phyloP scores from a whole-genome alignment of 2,329 filamentous ascomycete genomes.

The Penicillium fuscoglaucum region DNA sequence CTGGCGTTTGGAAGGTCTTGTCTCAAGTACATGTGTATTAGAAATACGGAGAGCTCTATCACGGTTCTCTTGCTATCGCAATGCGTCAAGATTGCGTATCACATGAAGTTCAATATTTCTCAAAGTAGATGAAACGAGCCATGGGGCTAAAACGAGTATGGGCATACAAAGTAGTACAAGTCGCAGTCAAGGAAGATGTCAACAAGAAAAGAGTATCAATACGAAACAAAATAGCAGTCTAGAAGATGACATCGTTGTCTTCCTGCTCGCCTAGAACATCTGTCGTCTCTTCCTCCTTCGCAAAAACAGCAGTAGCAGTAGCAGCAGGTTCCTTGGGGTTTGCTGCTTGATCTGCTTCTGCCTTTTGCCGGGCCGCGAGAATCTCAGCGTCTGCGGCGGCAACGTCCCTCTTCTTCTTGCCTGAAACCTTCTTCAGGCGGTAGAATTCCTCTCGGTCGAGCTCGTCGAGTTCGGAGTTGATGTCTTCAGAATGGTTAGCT shows the following conservation, averaged over 20 bases:
- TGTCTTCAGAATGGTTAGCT: slow-evolving; percentile 57
- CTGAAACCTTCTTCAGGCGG: slow-evolving; percentile 88
- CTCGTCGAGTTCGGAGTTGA: slow-evolving; percentile 97
- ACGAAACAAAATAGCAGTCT: slow-evolving; percentile 26
- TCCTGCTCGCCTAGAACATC: slow-evolving; percentile 75
- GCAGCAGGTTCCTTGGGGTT: slow-evolving; percentile 38
- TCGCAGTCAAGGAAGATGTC: slow-evolving; percentile 5
- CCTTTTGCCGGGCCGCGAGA: slow-evolving; percentile 52
- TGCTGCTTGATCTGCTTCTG: slow-evolving; percentile 57
- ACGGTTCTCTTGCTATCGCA: background rate
- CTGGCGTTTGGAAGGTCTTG: slow-evolving; percentile 34
- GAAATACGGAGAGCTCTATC: slow-evolving; percentile 17
- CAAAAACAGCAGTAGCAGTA: slow-evolving; percentile 40
- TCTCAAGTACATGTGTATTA: slow-evolving; percentile 16
- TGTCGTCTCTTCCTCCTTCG: slow-evolving; percentile 47
- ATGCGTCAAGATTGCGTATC: slow-evolving; percentile 6
- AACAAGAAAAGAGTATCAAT: slow-evolving; percentile 20
- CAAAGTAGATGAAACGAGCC: slow-evolving; percentile 7
- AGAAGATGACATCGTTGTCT: slow-evolving; percentile 87
- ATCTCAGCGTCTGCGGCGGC: slow-evolving; percentile 73
- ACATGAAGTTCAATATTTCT: slow-evolving; percentile 13
- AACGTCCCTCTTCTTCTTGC: slow-evolving; percentile 77
- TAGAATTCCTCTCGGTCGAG: slow-evolving; percentile 98
- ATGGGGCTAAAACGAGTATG: slow-evolving; percentile 3
- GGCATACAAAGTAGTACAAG: slow-evolving; percentile 18